These are phyloP conservation scores for Boletales sp. DNA, from an alignment of 768 basidiomycete genomes.

Conservation along the genomic window DNA sequence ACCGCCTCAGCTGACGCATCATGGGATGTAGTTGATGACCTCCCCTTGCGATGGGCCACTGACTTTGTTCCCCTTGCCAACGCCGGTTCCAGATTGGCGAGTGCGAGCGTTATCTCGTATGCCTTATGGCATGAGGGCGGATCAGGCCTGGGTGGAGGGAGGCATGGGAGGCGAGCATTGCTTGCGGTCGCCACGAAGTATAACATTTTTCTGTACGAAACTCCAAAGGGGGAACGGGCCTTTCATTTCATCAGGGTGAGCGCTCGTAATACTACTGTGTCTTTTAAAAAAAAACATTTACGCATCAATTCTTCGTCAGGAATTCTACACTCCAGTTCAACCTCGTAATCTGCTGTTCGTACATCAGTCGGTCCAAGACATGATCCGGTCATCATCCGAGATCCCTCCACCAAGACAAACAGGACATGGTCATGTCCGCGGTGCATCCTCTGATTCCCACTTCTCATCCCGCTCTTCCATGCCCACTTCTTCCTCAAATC, in stretches of 20 bases:
- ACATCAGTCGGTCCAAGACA: slow-evolving; percentile 60
- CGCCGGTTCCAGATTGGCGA: slow-evolving; percentile 58
- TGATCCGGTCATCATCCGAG: slow-evolving; percentile 43
- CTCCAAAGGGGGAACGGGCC: slow-evolving; percentile 77
- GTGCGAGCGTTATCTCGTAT: slow-evolving; percentile 58
- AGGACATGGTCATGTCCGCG: slow-evolving; percentile 38
- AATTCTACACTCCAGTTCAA: slow-evolving; percentile 76
- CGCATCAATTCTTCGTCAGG: slow-evolving; percentile 40
- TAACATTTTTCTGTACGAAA: slow-evolving; percentile 74
- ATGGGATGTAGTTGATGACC: slow-evolving; percentile 73
- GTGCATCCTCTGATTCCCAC: slow-evolving; percentile 39
- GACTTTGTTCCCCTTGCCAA: slow-evolving; percentile 80
- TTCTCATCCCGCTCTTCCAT: slow-evolving; percentile 29
- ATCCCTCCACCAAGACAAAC: slow-evolving; percentile 24
- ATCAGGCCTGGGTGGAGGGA: slow-evolving; percentile 41
- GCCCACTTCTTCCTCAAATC: slow-evolving; percentile 27
- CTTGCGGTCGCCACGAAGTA: slow-evolving; percentile 76
- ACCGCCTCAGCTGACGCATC: slow-evolving; percentile 44
- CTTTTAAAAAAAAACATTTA: slow-evolving; percentile 4
- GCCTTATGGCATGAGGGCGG: slow-evolving; percentile 64
- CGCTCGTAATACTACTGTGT: background rate
- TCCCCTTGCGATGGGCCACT: slow-evolving; percentile 81
- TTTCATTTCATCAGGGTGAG: slow-evolving; percentile 75
- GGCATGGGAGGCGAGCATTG: slow-evolving; percentile 45
- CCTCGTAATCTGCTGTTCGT: slow-evolving; percentile 69